phyloP scores from a whole-genome alignment of 164 flowering plant species.

The Warburgia ugandensis region DNA sequence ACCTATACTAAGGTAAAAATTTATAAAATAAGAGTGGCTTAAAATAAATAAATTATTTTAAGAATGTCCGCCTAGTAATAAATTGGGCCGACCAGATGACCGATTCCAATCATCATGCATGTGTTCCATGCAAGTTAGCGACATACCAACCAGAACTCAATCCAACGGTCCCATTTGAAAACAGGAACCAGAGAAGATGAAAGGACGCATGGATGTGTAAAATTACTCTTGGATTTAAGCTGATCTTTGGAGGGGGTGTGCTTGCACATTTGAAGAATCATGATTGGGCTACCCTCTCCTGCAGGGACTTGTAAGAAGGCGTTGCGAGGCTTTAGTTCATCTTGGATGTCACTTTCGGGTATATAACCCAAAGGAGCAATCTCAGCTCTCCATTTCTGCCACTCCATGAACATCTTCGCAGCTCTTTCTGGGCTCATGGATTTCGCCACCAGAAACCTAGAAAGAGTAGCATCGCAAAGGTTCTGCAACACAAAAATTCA shows the following conservation, averaged over 20 bases:
- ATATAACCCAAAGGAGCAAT: slow-evolving; percentile 55
- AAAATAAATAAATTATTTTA: too few relatives aligned
- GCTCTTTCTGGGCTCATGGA: slow-evolving; percentile 77
- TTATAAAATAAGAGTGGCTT: too few relatives aligned
- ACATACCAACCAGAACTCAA: not conserved
- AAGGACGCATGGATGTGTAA: not conserved
- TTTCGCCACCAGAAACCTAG: slow-evolving; percentile 79
- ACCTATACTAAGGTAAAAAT: too few relatives aligned
- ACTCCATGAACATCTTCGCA: slow-evolving; percentile 77
- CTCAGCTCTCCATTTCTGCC: slow-evolving; percentile 72
- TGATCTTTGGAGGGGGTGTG: slow-evolving; percentile 68
- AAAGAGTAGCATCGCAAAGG: slow-evolving; percentile 43
- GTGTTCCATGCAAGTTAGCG: too few relatives aligned
- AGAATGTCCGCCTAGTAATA: too few relatives aligned
- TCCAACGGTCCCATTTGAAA: not conserved
- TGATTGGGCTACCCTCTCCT: slow-evolving; percentile 34
- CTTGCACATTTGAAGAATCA: slow-evolving; percentile 41
- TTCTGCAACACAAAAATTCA: slow-evolving; percentile 20
- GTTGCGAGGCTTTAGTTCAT: slow-evolving; percentile 46
- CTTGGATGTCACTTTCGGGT: slow-evolving; percentile 50
- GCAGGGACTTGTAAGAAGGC: slow-evolving; percentile 51
- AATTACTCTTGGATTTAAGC: slow-evolving; percentile 73
- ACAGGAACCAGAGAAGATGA: not conserved
- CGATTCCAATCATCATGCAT: too few relatives aligned
- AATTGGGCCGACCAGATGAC: too few relatives aligned